Percentiles rank a stretch among this genome's conserved stretches.
phyloP scores from a whole-genome alignment of 2,329 filamentous ascomycete genomes.

The Stachybotrys elegans region DNA sequence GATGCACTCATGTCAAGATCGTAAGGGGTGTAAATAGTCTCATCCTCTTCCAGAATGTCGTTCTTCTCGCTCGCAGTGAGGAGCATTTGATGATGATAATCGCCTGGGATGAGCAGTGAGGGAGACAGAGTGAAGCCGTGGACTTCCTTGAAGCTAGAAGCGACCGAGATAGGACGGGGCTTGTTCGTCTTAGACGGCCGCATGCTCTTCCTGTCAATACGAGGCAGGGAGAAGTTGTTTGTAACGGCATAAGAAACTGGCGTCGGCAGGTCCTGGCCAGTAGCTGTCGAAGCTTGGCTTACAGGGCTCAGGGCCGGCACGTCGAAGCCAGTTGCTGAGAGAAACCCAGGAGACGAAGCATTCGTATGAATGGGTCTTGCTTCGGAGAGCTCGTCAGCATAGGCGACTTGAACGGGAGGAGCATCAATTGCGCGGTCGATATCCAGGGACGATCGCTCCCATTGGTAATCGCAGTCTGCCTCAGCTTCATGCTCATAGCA shows the following conservation, averaged over 20 bases:
- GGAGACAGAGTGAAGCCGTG: slow-evolving; percentile 57
- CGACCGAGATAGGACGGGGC: slow-evolving; percentile 38
- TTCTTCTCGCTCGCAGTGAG: slow-evolving; percentile 20
- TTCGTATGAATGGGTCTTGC: slow-evolving; percentile 11
- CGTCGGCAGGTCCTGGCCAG: slow-evolving; percentile 38
- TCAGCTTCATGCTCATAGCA: slow-evolving; percentile 66
- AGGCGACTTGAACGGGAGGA: slow-evolving; percentile 16
- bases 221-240: slow-evolving; percentile 49
- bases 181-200: slow-evolving; percentile 24
- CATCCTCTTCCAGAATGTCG: slow-evolving; percentile 27
- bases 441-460: slow-evolving; percentile 55
- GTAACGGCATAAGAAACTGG: slow-evolving; percentile 31
- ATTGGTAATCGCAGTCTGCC: slow-evolving; percentile 61
- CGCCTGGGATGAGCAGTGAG: slow-evolving; percentile 55
- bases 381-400: slow-evolving; percentile 18
- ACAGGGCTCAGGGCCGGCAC: slow-evolving; percentile 45
- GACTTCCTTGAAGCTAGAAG: slow-evolving; percentile 53
- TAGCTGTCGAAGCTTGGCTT: slow-evolving; percentile 37
- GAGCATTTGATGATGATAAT: slow-evolving; percentile 52
- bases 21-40: slow-evolving; percentile 15
- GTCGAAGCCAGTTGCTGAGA: slow-evolving; percentile 27
- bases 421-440: slow-evolving; percentile 15
- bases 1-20: slow-evolving; percentile 12
- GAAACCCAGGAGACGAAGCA: slow-evolving; percentile 20
- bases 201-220: slow-evolving; percentile 27